Base-by-base conservation (phyloP, 2,329 filamentous ascomycete species). In the Arthrobotrys entomopaga region DNA sequence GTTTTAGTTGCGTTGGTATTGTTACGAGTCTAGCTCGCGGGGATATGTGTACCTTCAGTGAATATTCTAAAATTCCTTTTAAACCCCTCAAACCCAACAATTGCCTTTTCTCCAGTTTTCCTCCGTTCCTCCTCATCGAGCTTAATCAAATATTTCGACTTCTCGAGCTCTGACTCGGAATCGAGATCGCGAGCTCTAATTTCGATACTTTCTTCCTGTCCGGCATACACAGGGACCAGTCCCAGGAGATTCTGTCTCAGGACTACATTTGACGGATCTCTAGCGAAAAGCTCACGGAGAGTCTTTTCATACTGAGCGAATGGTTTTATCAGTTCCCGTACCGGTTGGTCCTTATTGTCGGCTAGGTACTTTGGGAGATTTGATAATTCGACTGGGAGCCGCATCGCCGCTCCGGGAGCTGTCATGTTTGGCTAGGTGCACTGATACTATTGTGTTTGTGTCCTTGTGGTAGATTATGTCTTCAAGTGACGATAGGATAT, bases 51-150 rank as follows among this genome's bases (percentile, higher is more conserved):
- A 0, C 87, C 90, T 81, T 96, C 92, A 0, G 89, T 92, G 80
- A 96, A 96, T 71, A 95, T 81, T 70, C 86, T 87, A 81, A 96
- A 94, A 81, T 95, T 94, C 53, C 87, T 86, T 79, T 89, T 87
- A 78, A 95, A 96, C 26, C 91, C 88, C 54, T 86, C 84, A 52
- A 94, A 79, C 6, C 84, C 80, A 0, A 93, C 91, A 2, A 91
- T 85, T 2, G 92, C 91, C 1, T 87, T 87, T 0, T 88, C 86
- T 3, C 87, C 89, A 79, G 87, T 82, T 0, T 83, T 78, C 54
- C 87, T 88, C 38, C 91, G 88, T 58, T 89, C 85, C 1, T 87
- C 83, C 0, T 86, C 82, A 0, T 85, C 83, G 22, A 93, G 84
- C 3, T 86, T 80, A 89, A 93, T 91, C 79, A 93, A 87, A 79